Base-by-base conservation (phyloP, 177 flowering plant genomes). In the Vitis hybrid region DNA sequence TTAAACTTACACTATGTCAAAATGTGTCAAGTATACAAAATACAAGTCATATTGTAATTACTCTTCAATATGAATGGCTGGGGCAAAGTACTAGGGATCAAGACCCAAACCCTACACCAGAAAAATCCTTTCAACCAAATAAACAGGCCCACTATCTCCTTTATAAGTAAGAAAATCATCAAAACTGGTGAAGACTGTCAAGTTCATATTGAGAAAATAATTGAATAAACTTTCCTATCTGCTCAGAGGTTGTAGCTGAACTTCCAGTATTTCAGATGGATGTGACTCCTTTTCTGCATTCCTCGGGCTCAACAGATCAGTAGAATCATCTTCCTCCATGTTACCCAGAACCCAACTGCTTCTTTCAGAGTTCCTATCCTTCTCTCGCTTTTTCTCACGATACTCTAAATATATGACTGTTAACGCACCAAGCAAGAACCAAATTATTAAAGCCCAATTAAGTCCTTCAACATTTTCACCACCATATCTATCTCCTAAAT, bases 301-400 rank as follows among this genome's bases (percentile, higher is more conserved):
- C 30, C 68, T 80, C 5, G 87, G 78, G 70, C 80, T 84, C 74
- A 94, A 82, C 19, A 93, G 93, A 80, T 94, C 97, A 55, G 56
- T 40, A 35, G 91, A 83, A 69, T 91, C 97, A 69, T 94, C 99
- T 64, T 94, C 98, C 46, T 88, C 97, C 1, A 67, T 57, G 68
- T 91, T 85, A 64, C 98, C 98, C 76, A 91, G 66, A 32, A 95
- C 94, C 96, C 96, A 95, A 66, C 78, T 82, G 76, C 97, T 81
- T 74, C 88, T 84, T 57, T 83, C 90, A 56, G 74, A 65, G 67
- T 68, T 69, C 71, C 82, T 78, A n/a, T 79, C 84, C 65, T 77
- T 81, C 73, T 74, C 81, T 24, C 82, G 77, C 67, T 71, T 75
- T 52, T 32, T 84, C 74, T 90, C 88, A 19, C 74, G 61, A 71